These are phyloP conservation scores for Saturnispora zaruensis DNA, from an alignment of 805 yeast genomes.

Conservation along the genomic window DNA sequence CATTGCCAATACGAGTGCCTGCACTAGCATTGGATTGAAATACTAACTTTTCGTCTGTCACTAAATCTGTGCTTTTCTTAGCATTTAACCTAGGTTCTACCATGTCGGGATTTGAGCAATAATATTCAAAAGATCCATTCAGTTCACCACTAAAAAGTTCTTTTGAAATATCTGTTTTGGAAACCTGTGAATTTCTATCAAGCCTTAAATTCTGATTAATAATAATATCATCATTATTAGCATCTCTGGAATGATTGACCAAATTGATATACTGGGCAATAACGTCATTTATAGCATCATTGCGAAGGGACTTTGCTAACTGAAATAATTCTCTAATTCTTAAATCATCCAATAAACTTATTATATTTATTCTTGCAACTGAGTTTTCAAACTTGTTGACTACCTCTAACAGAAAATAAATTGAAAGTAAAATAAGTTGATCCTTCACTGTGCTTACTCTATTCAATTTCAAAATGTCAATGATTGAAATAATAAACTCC, in stretches of 20 bases:
- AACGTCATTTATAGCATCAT: slow-evolving; percentile 56
- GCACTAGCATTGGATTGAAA: neutral
- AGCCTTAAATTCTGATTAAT: neutral
- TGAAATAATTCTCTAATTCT: slow-evolving; percentile 48
- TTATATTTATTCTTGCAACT: slow-evolving; percentile 43
- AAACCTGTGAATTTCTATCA: slow-evolving; percentile 1
- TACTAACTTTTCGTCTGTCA: slow-evolving; percentile 3
- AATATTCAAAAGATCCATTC: slow-evolving; percentile 9
- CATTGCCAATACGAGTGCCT: neutral
- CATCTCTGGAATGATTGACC: neutral
- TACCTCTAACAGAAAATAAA: slow-evolving; percentile 63
- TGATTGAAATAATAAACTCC: neutral
- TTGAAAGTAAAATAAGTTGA: slow-evolving; percentile 64
- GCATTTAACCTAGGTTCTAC: neutral
- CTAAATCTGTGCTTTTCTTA: slow-evolving; percentile 6
- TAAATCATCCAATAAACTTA: slow-evolving; percentile 50
- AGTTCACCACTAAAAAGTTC: slow-evolving; percentile 14
- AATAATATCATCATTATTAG: neutral
- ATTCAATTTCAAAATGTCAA: neutral
- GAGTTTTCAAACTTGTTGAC: slow-evolving; percentile 32
- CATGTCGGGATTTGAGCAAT: slow-evolving; percentile 8
- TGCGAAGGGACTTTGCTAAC: slow-evolving; percentile 43
- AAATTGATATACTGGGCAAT: slow-evolving; percentile 44
- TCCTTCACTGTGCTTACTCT: slow-evolving; percentile 13
- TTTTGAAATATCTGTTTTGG: neutral